Base-by-base conservation (phyloP, 495 filamentous ascomycete genomes). In the Aspergillus sclerotiicarbonarius region DNA sequence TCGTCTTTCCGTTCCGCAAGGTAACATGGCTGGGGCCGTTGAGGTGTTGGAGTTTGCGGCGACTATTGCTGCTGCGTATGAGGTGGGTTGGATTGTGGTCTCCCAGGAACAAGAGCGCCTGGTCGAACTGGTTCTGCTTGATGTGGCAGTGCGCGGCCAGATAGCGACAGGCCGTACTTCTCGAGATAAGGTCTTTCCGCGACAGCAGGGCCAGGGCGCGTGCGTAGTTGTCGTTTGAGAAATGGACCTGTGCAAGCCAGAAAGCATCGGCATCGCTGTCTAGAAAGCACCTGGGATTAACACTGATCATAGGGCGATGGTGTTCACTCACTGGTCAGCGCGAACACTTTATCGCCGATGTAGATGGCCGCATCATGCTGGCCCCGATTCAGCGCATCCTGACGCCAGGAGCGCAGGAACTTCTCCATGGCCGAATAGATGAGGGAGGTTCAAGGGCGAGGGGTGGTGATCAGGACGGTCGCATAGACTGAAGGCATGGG, bases 341-440 rank as follows among this genome's bases (percentile, higher is more conserved):
- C 93, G 37, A 97, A 80, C 59, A 98, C 80, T 80, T 99, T 98
- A 79, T 99, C 94, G 20, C 90, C 93, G 63, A 98, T 90, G 67
- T 92, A 98, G 66, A 97, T 91, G 51, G 95, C 95, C 9, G 94
- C 86, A 48, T 97, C 93, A 72, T 96, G 90, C 66, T 99, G 92
- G 54, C 94, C 88, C 68, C 94, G 96, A 70, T 93, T 90, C 59
- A 93, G 72, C 57, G 92, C 91, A 78, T 97, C 90, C 73, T 96
- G 89, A 58, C 91, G 82, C 94, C 94, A 99, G 62, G 87, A 87
- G 58, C 91, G 86, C 51, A 99, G 82, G 64, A 91, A 96, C 54
- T 85, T 83, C 80, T 98, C 90, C 94, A 98, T 98, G 45, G 32
- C 67, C 56, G 33, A 57, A 46, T 48, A 20, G 45, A 25, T 33